These are phyloP conservation scores for Ligustrum vulgare DNA, from an alignment of 257 asterid genomes.

Conservation along the genomic window DNA sequence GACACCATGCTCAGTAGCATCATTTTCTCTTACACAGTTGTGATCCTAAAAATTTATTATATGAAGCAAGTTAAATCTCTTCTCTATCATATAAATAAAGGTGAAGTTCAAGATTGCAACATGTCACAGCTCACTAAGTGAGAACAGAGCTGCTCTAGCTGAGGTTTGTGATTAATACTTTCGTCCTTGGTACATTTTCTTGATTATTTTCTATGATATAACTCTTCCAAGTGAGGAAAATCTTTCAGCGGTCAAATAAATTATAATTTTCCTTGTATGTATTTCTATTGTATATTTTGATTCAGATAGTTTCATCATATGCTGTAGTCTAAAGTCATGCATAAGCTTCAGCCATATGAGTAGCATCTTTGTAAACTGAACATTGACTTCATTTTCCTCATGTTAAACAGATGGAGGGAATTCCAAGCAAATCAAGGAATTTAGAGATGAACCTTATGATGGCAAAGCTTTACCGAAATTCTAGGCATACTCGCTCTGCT, in stretches of 20 bases:
- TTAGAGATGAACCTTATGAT: slow-evolving; percentile 87
- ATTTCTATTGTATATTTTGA: slow-evolving; percentile 6
- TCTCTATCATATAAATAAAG: slow-evolving; percentile 38
- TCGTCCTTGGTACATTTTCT: slow-evolving; percentile 3
- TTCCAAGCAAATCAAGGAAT: slow-evolving; percentile 87
- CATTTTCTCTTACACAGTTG: not conserved
- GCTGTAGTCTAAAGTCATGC: slow-evolving; percentile 18
- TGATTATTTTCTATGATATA: slow-evolving; percentile 10
- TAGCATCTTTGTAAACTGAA: not conserved
- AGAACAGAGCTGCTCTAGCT: slow-evolving; percentile 71
- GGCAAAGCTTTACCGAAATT: slow-evolving; percentile 87
- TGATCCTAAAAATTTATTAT: slow-evolving; percentile 6
- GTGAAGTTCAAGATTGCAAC: slow-evolving; percentile 88
- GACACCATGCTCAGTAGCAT: not conserved
- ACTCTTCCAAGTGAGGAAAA: slow-evolving; percentile 12
- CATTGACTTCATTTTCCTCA: slow-evolving; percentile 13
- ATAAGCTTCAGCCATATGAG: not conserved
- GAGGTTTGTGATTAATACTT: slow-evolving; percentile 57
- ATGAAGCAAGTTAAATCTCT: slow-evolving; percentile 5
- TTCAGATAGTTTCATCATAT: slow-evolving; percentile 12
- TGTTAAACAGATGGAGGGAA: slow-evolving; percentile 77
- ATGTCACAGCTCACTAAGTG: slow-evolving; percentile 68
- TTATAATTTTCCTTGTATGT: not conserved
- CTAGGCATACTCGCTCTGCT: slow-evolving; percentile 94
- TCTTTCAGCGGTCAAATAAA: not conserved